These are phyloP conservation scores for Septoria linicola DNA, from an alignment of 2,329 filamentous ascomycete genomes.

Conservation along the genomic window DNA sequence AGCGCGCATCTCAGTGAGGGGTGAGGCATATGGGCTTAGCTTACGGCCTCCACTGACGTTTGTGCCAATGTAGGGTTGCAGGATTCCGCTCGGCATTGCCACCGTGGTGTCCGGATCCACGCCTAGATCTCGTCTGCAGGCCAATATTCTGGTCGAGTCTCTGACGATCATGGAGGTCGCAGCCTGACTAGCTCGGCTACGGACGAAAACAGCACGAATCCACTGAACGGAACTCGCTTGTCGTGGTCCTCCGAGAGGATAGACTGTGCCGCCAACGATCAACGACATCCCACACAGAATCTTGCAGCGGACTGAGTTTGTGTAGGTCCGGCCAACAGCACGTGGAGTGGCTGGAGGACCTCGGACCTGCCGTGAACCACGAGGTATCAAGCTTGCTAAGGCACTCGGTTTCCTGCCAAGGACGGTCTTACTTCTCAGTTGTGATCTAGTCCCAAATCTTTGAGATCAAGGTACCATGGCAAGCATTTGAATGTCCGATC, in stretches of 20 bases:
- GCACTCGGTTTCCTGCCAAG: conserved; percentile 12
- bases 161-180: too few species aligned
- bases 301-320: too few species aligned
- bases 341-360: neutral
- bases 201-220: too few species aligned
- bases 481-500: neutral
- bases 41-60: neutral
- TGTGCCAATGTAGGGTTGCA: neutral
- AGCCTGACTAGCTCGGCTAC: too few species aligned
- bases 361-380: neutral
- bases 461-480: neutral
- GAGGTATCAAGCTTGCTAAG: conserved; percentile 20
- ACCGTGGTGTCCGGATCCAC: neutral
- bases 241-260: too few species aligned
- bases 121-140: too few species aligned
- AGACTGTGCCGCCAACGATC: too few species aligned
- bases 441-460: neutral
- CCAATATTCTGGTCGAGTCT: too few species aligned
- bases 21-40: conserved; percentile 1
- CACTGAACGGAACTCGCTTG: too few species aligned
- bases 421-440: conserved; percentile 12
- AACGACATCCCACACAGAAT: too few species aligned
- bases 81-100: neutral
- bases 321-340: neutral
- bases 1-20: neutral